phyloP scores from a whole-genome alignment of 192 early-diverging fungal genomes.

The Piromyces finnis region DNA sequence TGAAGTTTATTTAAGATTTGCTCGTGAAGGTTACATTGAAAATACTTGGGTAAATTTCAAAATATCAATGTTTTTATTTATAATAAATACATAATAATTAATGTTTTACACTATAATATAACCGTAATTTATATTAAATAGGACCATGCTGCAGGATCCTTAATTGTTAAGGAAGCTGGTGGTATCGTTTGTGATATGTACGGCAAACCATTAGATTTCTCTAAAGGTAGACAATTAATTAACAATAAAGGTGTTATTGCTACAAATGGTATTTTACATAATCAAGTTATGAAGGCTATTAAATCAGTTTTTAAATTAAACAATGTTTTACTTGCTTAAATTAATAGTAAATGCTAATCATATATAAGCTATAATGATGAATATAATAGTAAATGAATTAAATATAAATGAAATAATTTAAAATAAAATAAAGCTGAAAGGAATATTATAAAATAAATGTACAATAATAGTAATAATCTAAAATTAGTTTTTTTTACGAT shows the following conservation, averaged over 20 bases:
- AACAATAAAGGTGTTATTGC: slow-evolving; percentile 77
- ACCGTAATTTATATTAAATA: slow-evolving; percentile 13
- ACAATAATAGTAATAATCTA: too few relatives aligned
- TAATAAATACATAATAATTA: too few relatives aligned
- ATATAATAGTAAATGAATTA: too few relatives aligned
- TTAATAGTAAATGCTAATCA: too few relatives aligned
- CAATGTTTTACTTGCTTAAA: background rate
- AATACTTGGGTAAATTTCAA: slow-evolving; percentile 77
- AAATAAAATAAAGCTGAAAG: too few relatives aligned
- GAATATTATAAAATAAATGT: too few relatives aligned
- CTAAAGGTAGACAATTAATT: slow-evolving; percentile 60
- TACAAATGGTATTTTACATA: slow-evolving; percentile 48
- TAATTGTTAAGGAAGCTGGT: slow-evolving; percentile 85
- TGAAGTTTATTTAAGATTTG: slow-evolving; percentile 83
- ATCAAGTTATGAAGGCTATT: slow-evolving; percentile 59
- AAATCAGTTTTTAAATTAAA: slow-evolving; percentile 20
- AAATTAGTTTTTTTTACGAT: too few relatives aligned
- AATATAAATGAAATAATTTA: too few relatives aligned
- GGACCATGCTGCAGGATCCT: slow-evolving; percentile 86
- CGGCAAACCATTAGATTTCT: slow-evolving; percentile 78
- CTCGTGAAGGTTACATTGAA: slow-evolving; percentile 64
- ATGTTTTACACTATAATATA: too few relatives aligned
- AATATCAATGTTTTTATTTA: too few relatives aligned
- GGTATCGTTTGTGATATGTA: slow-evolving; percentile 69
- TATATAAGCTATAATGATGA: too few relatives aligned